Evolutionary conservation across 345 rosid species (phyloP).

Genomic region (Eucalyptus camaldulensis): DNA sequence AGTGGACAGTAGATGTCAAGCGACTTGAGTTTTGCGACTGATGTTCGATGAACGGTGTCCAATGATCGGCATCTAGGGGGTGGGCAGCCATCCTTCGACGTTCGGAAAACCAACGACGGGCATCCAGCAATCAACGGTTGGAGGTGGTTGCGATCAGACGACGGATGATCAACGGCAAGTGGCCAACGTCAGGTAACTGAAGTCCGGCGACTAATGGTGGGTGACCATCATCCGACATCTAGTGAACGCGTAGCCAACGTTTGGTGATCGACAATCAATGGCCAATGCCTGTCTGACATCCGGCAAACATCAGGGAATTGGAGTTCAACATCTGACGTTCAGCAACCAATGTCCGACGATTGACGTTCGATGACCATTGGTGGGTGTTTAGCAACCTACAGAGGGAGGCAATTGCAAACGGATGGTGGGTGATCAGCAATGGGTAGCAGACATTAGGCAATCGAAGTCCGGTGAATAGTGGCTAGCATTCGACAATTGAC

Average conservation of each 20-base stretch:
- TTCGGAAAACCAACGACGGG: fast-evolving
- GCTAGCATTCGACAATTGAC: fast-evolving
- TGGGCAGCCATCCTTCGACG: fast-evolving
- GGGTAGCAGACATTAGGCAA: too few species aligned
- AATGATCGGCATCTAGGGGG: fast-evolving
- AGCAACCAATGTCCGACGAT: too few species aligned
- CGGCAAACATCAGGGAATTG: fast-evolving
- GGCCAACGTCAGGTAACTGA: too few species aligned
- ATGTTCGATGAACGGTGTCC: too few species aligned
- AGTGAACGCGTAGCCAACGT: fast-evolving
- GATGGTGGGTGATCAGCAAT: too few species aligned
- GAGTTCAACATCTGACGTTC: fast-evolving
- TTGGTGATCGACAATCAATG: too few species aligned
- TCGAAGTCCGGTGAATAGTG: too few species aligned
- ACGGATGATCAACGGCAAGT: fast-evolving
- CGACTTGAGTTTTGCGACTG: fast-evolving
- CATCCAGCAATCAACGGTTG: fast-evolving
- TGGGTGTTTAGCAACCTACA: too few species aligned
- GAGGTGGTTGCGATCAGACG: fast-evolving
- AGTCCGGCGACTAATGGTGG: too few species aligned
- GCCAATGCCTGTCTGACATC: fast-evolving
- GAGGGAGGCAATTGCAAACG: too few species aligned
- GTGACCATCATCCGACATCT: too few species aligned
- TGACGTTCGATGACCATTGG: fast-evolving
- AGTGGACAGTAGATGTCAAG: fast-evolving